These are phyloP conservation scores for Chlorella ohadii DNA, from an alignment of 139 green algal genomes.

Conservation along the genomic window DNA sequence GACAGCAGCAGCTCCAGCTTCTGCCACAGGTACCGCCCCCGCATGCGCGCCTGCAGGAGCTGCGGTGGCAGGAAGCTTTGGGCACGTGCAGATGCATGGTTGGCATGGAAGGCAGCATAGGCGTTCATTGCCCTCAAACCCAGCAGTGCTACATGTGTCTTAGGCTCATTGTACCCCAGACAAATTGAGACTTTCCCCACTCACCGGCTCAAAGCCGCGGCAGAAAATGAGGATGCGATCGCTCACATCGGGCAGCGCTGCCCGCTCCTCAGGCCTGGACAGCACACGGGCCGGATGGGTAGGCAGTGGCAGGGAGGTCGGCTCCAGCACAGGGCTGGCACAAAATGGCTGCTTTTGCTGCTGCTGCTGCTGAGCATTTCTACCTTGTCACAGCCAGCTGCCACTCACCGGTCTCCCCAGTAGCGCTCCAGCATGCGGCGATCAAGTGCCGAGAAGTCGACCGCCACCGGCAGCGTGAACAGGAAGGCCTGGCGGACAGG, in stretches of 20 bases:
- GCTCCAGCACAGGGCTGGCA: too few relatives aligned
- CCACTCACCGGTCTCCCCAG: neutral
- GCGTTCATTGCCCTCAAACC: too few relatives aligned
- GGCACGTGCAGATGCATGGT: too few relatives aligned
- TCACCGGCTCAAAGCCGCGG: slow-evolving; percentile 13
- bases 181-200: neutral
- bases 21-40: neutral
- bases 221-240: slow-evolving; percentile 26
- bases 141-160: too few relatives aligned
- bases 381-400: too few relatives aligned
- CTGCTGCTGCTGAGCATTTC: too few relatives aligned
- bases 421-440: slow-evolving; percentile 16
- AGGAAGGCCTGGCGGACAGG: neutral
- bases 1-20: slow-evolving; percentile 10
- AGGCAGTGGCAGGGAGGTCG: too few relatives aligned
- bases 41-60: neutral
- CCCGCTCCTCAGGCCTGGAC: neutral
- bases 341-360: too few relatives aligned
- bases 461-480: slow-evolving; percentile 20
- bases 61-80: too few relatives aligned
- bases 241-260: neutral
- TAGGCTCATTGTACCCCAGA: too few relatives aligned
- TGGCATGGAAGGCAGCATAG: neutral
- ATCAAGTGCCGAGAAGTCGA: slow-evolving; percentile 12
- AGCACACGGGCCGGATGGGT: too few relatives aligned